Percentiles rank a stretch among this genome's conserved stretches.
Evolutionary conservation across 1,284 basidiomycete genomes (phyloP).

Genomic region (Cystobasidiaceae sp.): DNA sequence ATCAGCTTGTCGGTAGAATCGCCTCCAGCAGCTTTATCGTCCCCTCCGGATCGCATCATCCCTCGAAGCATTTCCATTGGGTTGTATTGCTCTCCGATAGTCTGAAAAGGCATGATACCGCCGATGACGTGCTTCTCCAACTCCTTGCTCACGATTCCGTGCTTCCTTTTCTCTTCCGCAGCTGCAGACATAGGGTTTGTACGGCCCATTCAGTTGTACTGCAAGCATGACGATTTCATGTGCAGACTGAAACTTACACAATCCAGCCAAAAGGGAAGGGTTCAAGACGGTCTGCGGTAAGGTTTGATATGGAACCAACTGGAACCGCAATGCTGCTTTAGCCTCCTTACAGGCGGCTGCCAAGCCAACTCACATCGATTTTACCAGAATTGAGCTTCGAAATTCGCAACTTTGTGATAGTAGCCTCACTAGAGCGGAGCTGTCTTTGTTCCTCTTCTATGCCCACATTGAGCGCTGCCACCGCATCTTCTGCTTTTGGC

Average conservation of each 20-base stretch:
- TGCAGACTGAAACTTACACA: neutral
- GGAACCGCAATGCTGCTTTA: too few relatives aligned
- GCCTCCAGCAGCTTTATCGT: neutral
- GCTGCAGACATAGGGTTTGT: too few relatives aligned
- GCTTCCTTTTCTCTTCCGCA: conserved; percentile 16
- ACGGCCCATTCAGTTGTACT: neutral
- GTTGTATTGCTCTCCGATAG: conserved; percentile 18
- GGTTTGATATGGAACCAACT: conserved; percentile 10
- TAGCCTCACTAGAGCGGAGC: neutral
- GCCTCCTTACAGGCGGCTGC: neutral
- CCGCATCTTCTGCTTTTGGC: neutral
- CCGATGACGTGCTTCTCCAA: conserved; percentile 10
- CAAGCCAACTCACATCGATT: neutral
- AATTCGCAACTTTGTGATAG: neutral
- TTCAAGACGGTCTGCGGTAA: conserved; percentile 7
- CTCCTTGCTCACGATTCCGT: conserved; percentile 16
- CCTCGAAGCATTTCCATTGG: conserved; percentile 19
- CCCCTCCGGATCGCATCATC: conserved; percentile 10
- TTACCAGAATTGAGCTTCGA: neutral
- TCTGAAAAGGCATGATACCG: conserved; percentile 8
- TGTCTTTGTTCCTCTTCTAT: conserved; percentile 14
- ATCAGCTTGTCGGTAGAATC: conserved; percentile 9
- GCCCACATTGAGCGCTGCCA: neutral
- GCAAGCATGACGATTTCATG: neutral
- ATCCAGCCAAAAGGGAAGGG: neutral